Base-by-base conservation (phyloP, 352 stramenopile genomes). In the Phytophthora cactorum region DNA sequence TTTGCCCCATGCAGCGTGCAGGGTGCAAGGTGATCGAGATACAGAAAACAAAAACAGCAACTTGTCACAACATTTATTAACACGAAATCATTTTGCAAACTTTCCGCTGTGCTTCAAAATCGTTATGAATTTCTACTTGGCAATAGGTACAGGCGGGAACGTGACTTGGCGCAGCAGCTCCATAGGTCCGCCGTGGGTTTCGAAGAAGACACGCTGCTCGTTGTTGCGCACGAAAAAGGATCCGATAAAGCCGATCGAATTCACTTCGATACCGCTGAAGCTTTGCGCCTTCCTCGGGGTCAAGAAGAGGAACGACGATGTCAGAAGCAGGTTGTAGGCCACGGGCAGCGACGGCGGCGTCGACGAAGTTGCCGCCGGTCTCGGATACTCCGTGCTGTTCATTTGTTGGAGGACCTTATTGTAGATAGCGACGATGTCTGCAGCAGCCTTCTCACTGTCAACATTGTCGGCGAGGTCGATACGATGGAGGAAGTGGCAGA, bases 231-330 rank as follows among this genome's bases (percentile, higher is more conserved):
- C 82, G 58, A 92, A 91, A 62, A 92, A 93, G 11, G 83, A 93
- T 4, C 87, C 87, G 39, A 89, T 89, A 59, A 93, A 93, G 63
- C 85, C 87, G 53, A 95, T 93, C 10, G 83, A 91, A 67, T 95
- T 93, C 46, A 95, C 85, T 66, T 95, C 87, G 54, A 95, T 92
- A 67, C 79, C 79, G 3, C 84, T 73, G 41, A 81, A 80, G 22
- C 73, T 51, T 34, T 86, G 79, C 5, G 59, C 65, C 55, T 79
- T 83, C 43, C 87, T 84, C 29, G 83, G 87, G 51, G 92, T 79
- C 43, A 95, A 46, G 39, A 92, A 84, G 45, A 95, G 62, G 66
- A 92, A 92, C 44, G 79, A 86, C 38, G 60, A 59, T n/a, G 87
- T 95, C 32, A 95, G 65, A 46, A 95, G 63, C 50, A 93, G 39